Evolutionary conservation across 345 rosid species (phyloP), one percentile per base, ranked within the genome.

Genomic region (Viola odorata): DNA sequence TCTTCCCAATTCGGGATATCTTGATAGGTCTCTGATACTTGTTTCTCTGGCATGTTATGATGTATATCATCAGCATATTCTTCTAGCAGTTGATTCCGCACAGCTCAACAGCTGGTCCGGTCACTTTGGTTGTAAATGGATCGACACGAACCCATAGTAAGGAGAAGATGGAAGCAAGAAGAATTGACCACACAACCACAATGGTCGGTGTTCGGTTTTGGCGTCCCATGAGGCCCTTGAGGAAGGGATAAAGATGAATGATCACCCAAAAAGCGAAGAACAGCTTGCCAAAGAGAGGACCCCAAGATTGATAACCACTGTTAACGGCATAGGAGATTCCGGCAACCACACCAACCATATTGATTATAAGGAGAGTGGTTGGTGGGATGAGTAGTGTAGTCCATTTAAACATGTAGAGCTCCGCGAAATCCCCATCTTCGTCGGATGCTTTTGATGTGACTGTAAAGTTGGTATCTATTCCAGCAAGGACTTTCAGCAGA

Each of bases 201-300:
- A 80, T 77, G 0, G 80, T 80, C 36, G 82, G 82, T 48, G 73
- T 65, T 45, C 76, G 55, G 54, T 69, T 77, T 63, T 75, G 78
- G 23, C 61, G 58, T 55, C 84, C 80, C 69, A 73, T 75, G 39
- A 80, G 72, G 52, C 79, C 84, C 37, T 52, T 72, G 0, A 80
- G 77, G 79, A 75, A 75, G 15, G 81, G 81, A 23, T 72, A 65
- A 12, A 77, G 74, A 77, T 77, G 85, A 64, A 77, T 45, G 0
- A 81, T 75, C 70, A 81, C 82, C 78, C 77, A 81, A 45, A 73
- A 75, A 49, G 80, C 73, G 7, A 81, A 78, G 65, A 78, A 73
- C 12, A 75, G 57, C 78, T 75, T 75, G 70, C 80, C 77, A 58
- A 75, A 80, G 56, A 77, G 71, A 12, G 72, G 64, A 12, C 80